A percentile compares a stretch with the other conserved stretches of the same genome.
phyloP scores from a whole-genome alignment of 2,329 filamentous ascomycete species.

The Gyromitra esculenta region DNA sequence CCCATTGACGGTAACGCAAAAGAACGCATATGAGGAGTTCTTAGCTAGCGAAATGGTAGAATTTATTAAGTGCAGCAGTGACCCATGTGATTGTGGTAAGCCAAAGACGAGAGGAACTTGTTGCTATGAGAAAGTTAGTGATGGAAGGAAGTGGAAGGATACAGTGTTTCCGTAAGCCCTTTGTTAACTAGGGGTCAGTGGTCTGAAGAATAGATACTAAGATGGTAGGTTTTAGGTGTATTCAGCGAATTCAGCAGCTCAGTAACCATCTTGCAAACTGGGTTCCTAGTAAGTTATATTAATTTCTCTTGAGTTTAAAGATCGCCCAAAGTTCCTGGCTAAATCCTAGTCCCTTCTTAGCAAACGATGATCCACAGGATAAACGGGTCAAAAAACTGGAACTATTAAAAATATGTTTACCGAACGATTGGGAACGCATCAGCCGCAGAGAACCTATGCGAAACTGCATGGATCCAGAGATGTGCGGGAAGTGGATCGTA shows the following conservation, averaged over 20 bases:
- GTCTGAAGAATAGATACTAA: neutral
- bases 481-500: conserved; percentile 89
- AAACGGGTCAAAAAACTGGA: conserved; percentile 82
- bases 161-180: conserved; percentile 75
- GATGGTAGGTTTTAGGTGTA: conserved; percentile 62
- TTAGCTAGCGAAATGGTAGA: conserved; percentile 76
- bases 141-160: conserved; percentile 74
- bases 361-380: conserved; percentile 69
- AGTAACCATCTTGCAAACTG: conserved; percentile 92
- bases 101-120: conserved; percentile 80
- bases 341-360: conserved; percentile 17
- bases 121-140: conserved; percentile 71
- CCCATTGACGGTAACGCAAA: conserved; percentile 82
- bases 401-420: conserved; percentile 77
- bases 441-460: conserved; percentile 78
- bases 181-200: neutral
- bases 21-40: conserved; percentile 82
- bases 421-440: conserved; percentile 78
- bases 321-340: neutral
- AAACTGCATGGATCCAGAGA: conserved; percentile 84
- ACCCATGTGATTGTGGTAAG: conserved; percentile 75
- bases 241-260: conserved; percentile 83
- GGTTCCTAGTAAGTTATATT: conserved; percentile 69
- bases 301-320: neutral
- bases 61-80: conserved; percentile 73